Evolutionary conservation across 208 protist species (phyloP).

Genomic region (Strigomonas culicis): DNA sequence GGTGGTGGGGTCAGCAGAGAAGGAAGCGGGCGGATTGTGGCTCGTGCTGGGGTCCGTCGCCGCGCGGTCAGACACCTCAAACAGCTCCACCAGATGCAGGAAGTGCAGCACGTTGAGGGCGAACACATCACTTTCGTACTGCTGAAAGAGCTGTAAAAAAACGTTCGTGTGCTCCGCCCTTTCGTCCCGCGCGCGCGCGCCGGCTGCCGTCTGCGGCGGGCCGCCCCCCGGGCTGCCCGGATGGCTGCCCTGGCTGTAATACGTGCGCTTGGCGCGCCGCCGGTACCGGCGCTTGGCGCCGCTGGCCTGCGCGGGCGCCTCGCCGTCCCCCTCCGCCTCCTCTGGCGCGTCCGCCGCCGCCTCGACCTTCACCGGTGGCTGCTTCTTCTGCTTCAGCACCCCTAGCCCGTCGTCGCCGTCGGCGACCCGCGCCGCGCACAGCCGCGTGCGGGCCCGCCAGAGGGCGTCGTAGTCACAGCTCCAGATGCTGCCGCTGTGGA

Average conservation of each 20-base stretch:
- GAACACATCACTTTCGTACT: not conserved
- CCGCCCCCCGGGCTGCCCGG: too few relatives aligned
- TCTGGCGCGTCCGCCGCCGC: not conserved
- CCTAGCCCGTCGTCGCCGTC: not conserved
- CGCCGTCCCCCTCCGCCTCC: not conserved
- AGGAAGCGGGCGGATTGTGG: not conserved
- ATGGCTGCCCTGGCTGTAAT: too few relatives aligned
- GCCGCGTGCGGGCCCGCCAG: too few relatives aligned
- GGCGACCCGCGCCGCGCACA: too few relatives aligned
- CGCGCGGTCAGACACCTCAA: not conserved
- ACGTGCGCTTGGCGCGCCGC: too few relatives aligned
- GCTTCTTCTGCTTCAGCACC: not conserved
- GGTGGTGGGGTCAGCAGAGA: not conserved
- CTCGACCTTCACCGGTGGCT: not conserved
- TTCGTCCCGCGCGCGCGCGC: too few relatives aligned
- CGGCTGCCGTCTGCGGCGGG: not conserved
- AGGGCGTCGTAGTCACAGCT: not conserved
- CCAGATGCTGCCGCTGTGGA: not conserved
- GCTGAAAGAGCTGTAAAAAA: not conserved
- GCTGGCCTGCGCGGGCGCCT: not conserved
- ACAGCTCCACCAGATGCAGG: not conserved
- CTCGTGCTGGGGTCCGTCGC: not conserved
- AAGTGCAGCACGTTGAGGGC: not conserved
- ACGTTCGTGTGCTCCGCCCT: too few relatives aligned
- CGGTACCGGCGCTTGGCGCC: not conserved